Conservation (phyloP, 768 basidiomycete genomes). For the Candolleomyces eurysporus region DNA sequence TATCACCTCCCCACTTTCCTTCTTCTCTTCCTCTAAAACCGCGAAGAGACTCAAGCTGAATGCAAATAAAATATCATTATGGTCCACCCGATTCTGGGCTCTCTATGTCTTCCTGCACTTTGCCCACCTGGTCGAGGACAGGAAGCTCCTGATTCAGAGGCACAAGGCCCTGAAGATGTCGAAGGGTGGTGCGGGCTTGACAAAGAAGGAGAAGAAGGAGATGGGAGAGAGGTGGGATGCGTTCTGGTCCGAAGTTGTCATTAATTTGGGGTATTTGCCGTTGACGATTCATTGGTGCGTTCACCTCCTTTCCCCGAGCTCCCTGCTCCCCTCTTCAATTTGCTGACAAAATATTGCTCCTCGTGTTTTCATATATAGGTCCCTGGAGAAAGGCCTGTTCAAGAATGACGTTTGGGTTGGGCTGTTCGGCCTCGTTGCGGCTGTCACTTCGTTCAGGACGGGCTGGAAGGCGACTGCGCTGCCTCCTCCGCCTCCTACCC, state of each 20-base stretch:
- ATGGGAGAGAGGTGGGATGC: conserved; percentile 60
- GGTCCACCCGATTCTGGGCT: conserved; percentile 84
- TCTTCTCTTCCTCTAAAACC: conserved; percentile 33
- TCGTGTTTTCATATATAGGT: conserved; percentile 43
- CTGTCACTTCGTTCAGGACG: conserved; percentile 58
- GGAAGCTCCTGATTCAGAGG: conserved; percentile 52
- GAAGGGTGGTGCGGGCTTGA: conserved; percentile 44
- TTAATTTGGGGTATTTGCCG: conserved; percentile 77
- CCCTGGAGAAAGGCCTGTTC: conserved; percentile 64
- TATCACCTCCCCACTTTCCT: conserved; percentile 43
- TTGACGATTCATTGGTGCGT: conserved; percentile 78
- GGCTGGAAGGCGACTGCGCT: conserved; percentile 72
- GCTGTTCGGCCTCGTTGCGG: conserved; percentile 46
- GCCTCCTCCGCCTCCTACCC: conserved; percentile 23
- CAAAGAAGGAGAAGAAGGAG: conserved; percentile 51
- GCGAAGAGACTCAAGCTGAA: conserved; percentile 45
- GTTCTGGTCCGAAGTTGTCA: conserved; percentile 68
- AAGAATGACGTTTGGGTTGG: conserved; percentile 58
- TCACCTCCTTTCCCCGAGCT: neutral
- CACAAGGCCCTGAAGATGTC: conserved; percentile 57
- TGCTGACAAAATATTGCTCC: no score
- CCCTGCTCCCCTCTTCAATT: no score
- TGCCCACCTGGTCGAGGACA: conserved; percentile 67
- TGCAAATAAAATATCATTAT: conserved; percentile 48
- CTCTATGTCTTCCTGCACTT: conserved; percentile 77